Evolutionary conservation across 2,329 filamentous ascomycete genomes (phyloP).

Genomic region (Aureobasidium sp.): DNA sequence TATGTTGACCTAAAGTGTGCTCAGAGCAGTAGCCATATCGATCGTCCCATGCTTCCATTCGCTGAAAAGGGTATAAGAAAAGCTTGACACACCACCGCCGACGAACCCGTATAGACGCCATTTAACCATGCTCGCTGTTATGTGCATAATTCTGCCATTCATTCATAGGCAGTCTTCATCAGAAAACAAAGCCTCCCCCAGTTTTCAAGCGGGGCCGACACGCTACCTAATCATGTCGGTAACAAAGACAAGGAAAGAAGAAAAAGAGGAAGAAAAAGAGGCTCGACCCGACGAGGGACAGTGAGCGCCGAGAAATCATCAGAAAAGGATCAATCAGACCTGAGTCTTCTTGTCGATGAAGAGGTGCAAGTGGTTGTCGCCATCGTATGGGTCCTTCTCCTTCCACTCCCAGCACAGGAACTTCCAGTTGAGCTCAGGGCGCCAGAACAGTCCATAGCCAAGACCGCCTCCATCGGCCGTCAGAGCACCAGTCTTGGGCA

Average conservation of each 20-base stretch:
- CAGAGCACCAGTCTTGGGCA: constrained; percentile 75
- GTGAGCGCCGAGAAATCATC: not conserved
- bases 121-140: constrained; percentile 6
- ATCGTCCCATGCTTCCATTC: not conserved
- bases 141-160: constrained; percentile 13
- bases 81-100: not conserved
- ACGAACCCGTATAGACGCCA: constrained; percentile 11
- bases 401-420: constrained; percentile 64
- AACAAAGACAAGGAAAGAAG: constrained; percentile 14
- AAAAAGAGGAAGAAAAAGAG: not conserved
- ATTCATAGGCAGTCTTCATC: constrained; percentile 8
- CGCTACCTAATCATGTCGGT: constrained; percentile 16
- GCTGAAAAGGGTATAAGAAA: constrained; percentile 12
- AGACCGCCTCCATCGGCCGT: constrained; percentile 55
- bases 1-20: not conserved
- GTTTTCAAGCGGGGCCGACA: constrained; percentile 11
- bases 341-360: constrained; percentile 16
- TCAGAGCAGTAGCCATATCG: not conserved
- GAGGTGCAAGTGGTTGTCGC: constrained; percentile 14
- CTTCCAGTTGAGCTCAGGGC: constrained; percentile 76
- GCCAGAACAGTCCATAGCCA: constrained; percentile 58
- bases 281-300: not conserved
- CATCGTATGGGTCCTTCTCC: constrained; percentile 16
- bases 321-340: constrained; percentile 5
- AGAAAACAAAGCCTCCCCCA: constrained; percentile 5